Percentiles rank a stretch among this genome's conserved stretches.
phyloP scores from a whole-genome alignment of 148 eudicot species.

The Fagopyrum tataricum region DNA sequence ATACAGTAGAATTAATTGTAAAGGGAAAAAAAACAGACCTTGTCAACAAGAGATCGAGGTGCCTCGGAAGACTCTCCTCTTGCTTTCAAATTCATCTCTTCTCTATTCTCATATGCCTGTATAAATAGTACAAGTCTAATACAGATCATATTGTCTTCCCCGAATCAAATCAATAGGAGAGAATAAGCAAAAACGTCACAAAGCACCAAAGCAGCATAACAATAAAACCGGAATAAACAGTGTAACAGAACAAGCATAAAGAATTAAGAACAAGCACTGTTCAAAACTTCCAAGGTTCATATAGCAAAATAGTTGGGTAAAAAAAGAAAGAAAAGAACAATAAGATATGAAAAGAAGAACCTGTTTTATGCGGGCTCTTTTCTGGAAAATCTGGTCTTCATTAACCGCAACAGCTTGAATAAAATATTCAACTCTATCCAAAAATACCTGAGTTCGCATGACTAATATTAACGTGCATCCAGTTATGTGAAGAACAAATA shows the following conservation, averaged over 20 bases:
- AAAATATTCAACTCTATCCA: conserved; percentile 91
- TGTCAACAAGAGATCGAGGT: conserved; percentile 49
- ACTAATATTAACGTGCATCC: background rate
- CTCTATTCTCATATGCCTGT: conserved; percentile 68
- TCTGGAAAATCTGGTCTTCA: conserved; percentile 92
- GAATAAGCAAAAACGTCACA: background rate
- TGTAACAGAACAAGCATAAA: background rate
- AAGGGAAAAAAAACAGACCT: conserved; percentile 41
- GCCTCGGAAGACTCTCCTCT: conserved; percentile 55
- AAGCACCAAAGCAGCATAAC: background rate
- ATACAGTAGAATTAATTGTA: background rate
- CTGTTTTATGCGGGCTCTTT: conserved; percentile 86
- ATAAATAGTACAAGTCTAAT: background rate
- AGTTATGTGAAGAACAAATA: background rate
- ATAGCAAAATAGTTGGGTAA: conserved; percentile 3
- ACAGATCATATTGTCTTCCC: background rate
- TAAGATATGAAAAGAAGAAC: conserved; percentile 22
- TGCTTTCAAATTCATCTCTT: conserved; percentile 57
- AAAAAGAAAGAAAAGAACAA: conserved; percentile 1
- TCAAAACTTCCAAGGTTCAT: no score
- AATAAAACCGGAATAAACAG: background rate
- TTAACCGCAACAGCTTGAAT: conserved; percentile 83
- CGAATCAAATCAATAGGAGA: background rate
- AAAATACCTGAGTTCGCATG: conserved; percentile 48
- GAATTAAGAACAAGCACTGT: background rate